Evolutionary conservation across 176 grass and related monocot species (phyloP).

Genomic region (Musa schizocarpa): DNA sequence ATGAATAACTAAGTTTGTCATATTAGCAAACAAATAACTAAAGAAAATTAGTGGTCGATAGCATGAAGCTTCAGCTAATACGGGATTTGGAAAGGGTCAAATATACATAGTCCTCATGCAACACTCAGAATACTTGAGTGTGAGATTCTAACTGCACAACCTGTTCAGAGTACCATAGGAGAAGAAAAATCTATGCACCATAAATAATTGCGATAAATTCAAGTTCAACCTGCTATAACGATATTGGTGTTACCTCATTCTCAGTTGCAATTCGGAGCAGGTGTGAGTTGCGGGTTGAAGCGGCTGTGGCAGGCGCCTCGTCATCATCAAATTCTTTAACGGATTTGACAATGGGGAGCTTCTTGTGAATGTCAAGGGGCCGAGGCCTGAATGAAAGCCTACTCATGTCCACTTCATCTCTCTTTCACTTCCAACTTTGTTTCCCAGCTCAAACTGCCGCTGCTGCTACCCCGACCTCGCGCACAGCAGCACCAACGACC

Average conservation of each 20-base stretch:
- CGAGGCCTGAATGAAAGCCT: conserved; percentile 90
- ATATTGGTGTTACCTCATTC: conserved; percentile 1
- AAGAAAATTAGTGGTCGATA: too few species aligned
- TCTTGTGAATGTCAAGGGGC: conserved; percentile 98
- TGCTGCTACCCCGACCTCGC: background rate
- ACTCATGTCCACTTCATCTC: conserved; percentile 82
- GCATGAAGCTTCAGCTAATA: too few species aligned
- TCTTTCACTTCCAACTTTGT: conserved; percentile 17
- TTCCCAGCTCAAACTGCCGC: background rate
- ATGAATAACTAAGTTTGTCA: too few species aligned
- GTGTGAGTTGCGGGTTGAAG: conserved; percentile 21
- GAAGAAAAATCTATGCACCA: too few species aligned
- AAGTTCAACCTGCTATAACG: background rate
- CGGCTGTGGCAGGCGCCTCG: conserved; percentile 16
- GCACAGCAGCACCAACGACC: background rate
- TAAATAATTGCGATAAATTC: too few species aligned
- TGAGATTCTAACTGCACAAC: too few species aligned
- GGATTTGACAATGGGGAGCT: conserved; percentile 84
- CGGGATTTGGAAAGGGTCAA: too few species aligned
- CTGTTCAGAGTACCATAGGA: too few species aligned
- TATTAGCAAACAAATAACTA: too few species aligned
- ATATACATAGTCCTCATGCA: too few species aligned
- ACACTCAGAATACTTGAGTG: too few species aligned
- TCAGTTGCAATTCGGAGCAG: conserved; percentile 25
- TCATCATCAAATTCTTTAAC: conserved; percentile 90